A percentile compares a stretch with the other conserved stretches of the same genome.
These are phyloP conservation scores for Cynara cardunculus DNA, from an alignment of 129 eudicot genomes.

Conservation along the genomic window DNA sequence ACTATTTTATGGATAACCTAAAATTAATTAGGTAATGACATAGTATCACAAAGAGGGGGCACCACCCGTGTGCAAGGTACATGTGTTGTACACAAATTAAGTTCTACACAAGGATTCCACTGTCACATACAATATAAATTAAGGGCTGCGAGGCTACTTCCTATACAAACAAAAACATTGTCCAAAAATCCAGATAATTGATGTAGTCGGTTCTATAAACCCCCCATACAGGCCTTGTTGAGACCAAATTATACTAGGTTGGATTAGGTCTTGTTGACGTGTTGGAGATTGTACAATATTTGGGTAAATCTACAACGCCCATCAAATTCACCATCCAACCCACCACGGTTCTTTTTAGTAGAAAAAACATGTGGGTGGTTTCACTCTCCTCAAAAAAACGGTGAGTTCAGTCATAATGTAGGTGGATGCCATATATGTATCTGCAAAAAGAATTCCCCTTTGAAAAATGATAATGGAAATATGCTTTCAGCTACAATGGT, in stretches of 20 bases:
- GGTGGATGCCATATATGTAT: not conserved
- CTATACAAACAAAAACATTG: not conserved
- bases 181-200: not conserved
- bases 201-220: not conserved
- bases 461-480: not conserved
- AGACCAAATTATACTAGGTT: not conserved
- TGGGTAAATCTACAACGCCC: not conserved
- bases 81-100: not conserved
- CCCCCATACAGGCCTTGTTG: not conserved
- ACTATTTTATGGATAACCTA: not conserved
- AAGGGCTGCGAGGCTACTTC: not conserved
- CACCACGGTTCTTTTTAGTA: not conserved
- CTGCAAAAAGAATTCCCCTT: not conserved
- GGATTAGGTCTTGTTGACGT: not conserved
- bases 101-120: not conserved
- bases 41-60: not conserved
- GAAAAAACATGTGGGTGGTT: not conserved
- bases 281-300: not conserved
- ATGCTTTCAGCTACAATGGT: not conserved
- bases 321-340: not conserved
- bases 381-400: too few relatives aligned
- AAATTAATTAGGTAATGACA: not conserved
- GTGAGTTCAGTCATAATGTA: too few relatives aligned
- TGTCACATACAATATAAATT: not conserved
- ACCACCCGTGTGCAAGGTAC: slow-evolving; percentile 9